A percentile compares a stretch with the other conserved stretches of the same genome.
Evolutionary conservation across 352 stramenopile genomes (phyloP).

Genomic region (Globisporangium irregulare): DNA sequence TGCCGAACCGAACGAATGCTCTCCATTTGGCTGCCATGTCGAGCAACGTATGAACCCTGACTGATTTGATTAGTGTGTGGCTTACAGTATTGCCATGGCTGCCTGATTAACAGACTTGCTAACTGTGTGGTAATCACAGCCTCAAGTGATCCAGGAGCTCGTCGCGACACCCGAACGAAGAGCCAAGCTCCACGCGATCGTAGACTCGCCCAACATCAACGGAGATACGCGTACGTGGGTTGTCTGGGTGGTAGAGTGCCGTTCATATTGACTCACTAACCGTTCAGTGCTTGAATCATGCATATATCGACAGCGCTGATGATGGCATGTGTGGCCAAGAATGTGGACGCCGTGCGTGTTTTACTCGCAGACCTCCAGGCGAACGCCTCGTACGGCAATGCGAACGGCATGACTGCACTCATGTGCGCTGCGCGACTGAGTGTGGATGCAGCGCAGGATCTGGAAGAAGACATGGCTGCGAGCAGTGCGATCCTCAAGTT

Average conservation of each 20-base stretch:
- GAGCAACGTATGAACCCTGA: constrained; percentile 40
- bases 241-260: too few relatives aligned
- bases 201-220: constrained; percentile 63
- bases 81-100: neutral
- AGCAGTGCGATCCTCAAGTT: constrained; percentile 49
- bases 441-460: constrained; percentile 26
- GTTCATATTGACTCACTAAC: neutral
- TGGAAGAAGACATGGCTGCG: constrained; percentile 35
- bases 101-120: neutral
- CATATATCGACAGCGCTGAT: constrained; percentile 54
- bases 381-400: constrained; percentile 38
- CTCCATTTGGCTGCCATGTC: constrained; percentile 79
- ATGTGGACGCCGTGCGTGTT: constrained; percentile 41
- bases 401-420: constrained; percentile 63
- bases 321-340: constrained; percentile 85
- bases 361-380: constrained; percentile 46
- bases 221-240: constrained; percentile 68
- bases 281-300: neutral
- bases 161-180: constrained; percentile 39
- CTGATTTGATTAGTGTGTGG: neutral
- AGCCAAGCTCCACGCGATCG: constrained; percentile 43
- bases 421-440: constrained; percentile 71
- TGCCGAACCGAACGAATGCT: constrained; percentile 67
- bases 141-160: constrained; percentile 55
- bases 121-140: constrained; percentile 24